These are phyloP conservation scores for Colletotrichum lindemuthianum DNA, from an alignment of 2,329 filamentous ascomycete species.

Conservation along the genomic window DNA sequence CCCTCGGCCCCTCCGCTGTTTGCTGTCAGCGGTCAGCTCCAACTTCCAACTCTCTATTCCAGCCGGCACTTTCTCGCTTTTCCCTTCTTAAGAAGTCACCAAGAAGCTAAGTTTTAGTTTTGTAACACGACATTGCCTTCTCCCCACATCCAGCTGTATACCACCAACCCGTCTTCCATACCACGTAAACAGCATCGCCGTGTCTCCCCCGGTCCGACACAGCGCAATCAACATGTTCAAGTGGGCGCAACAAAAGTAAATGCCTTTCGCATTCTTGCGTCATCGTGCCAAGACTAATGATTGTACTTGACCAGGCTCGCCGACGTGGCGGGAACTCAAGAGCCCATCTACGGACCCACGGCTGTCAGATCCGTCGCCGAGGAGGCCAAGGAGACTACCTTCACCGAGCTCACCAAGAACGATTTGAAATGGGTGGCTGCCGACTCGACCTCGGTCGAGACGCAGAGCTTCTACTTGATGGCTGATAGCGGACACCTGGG, in stretches of 20 bases:
- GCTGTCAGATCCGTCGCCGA: constrained; percentile 88
- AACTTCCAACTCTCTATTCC: constrained; percentile 25
- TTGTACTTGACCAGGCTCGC: constrained; percentile 61
- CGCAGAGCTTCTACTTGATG: constrained; percentile 91
- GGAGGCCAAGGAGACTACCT: constrained; percentile 81
- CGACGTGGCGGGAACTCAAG: constrained; percentile 92
- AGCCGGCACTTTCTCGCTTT: constrained; percentile 8
- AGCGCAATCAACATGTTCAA: constrained; percentile 75
- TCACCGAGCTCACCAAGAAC: constrained; percentile 80
- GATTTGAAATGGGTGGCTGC: constrained; percentile 85
- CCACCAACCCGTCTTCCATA: not conserved
- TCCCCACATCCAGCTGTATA: not conserved
- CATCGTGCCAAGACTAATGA: constrained; percentile 36
- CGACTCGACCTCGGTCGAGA: constrained; percentile 91
- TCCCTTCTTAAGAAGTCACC: constrained; percentile 28
- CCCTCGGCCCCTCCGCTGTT: constrained; percentile 33
- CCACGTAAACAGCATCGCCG: not conserved
- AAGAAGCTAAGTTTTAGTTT: constrained; percentile 23
- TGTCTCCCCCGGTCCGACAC: not conserved
- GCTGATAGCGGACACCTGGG: constrained; percentile 80
- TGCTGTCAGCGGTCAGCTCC: constrained; percentile 31
- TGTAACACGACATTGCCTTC: constrained; percentile 17
- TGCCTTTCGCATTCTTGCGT: constrained; percentile 37
- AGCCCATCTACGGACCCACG: constrained; percentile 91
- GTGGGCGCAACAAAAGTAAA: constrained; percentile 93